A percentile compares a stretch with the other conserved stretches of the same genome.
phyloP scores from a whole-genome alignment of 1,284 basidiomycete species.

The Gymnopus androsaceus region DNA sequence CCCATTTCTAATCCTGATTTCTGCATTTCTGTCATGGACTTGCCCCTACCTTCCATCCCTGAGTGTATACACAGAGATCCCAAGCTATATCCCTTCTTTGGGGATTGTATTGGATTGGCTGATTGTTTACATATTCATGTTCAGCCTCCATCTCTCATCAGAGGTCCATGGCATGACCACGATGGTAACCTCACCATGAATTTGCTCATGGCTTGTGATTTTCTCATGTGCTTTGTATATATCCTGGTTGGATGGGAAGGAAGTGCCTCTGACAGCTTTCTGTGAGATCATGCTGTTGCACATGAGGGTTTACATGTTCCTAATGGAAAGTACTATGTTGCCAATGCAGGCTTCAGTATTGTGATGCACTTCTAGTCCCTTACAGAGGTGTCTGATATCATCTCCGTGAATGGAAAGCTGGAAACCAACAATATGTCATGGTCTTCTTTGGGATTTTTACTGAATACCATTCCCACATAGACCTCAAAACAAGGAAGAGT shows the following conservation, averaged over 20 bases:
- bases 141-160: background rate
- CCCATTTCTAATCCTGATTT: background rate
- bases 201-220: constrained; percentile 30
- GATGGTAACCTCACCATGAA: constrained; percentile 24
- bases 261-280: constrained; percentile 28
- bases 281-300: constrained; percentile 26
- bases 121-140: constrained; percentile 24
- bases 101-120: constrained; percentile 25
- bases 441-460: background rate
- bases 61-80: constrained; percentile 20
- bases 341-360: constrained; percentile 22
- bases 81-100: constrained; percentile 29
- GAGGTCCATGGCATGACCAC: background rate
- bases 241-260: constrained; percentile 36
- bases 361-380: constrained; percentile 17
- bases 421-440: constrained; percentile 3
- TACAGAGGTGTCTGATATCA: constrained; percentile 21
- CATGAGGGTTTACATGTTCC: constrained; percentile 11
- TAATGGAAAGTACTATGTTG: constrained; percentile 20
- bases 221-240: constrained; percentile 30
- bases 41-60: background rate
- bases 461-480: constrained; percentile 12
- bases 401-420: constrained; percentile 20
- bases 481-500: constrained; percentile 28
- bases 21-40: background rate